Percentiles rank a stretch among this genome's conserved stretches.
phyloP scores from a whole-genome alignment of 148 eudicot genomes.

The Simmondsia chinensis region DNA sequence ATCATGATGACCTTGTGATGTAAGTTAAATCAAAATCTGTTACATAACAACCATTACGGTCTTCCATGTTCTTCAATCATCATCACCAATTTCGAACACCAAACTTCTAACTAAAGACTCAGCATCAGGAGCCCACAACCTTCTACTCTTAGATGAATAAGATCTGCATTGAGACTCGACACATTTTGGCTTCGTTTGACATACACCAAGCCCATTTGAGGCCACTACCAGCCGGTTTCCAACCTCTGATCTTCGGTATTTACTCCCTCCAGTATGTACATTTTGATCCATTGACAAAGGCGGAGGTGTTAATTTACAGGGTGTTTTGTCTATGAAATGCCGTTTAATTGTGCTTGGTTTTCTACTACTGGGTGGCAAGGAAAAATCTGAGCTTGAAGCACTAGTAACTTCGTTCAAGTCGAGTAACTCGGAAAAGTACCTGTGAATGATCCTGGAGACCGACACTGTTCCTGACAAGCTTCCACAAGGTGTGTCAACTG shows the following conservation, averaged over 20 bases:
- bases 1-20: too few species aligned
- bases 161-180: conserved; percentile 11
- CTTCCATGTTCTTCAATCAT: conserved; percentile 26
- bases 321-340: conserved; percentile 8
- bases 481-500: conserved; percentile 24
- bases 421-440: conserved; percentile 39
- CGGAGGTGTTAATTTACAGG: conserved; percentile 5
- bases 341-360: neutral
- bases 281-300: conserved; percentile 3
- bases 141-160: conserved; percentile 7
- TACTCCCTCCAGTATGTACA: conserved; percentile 9
- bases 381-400: conserved; percentile 17
- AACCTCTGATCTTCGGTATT: conserved; percentile 25
- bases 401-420: conserved; percentile 24
- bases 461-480: conserved; percentile 32
- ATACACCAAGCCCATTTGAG: conserved; percentile 25
- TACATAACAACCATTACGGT: too few species aligned
- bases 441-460: conserved; percentile 51
- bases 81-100: conserved; percentile 45
- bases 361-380: conserved; percentile 5
- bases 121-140: conserved; percentile 14
- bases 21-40: too few species aligned
- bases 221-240: conserved; percentile 51
- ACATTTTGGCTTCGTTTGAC: conserved; percentile 15
- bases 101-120: conserved; percentile 16